phyloP scores from a whole-genome alignment of 345 rosid genomes.

The Brassica incana region DNA sequence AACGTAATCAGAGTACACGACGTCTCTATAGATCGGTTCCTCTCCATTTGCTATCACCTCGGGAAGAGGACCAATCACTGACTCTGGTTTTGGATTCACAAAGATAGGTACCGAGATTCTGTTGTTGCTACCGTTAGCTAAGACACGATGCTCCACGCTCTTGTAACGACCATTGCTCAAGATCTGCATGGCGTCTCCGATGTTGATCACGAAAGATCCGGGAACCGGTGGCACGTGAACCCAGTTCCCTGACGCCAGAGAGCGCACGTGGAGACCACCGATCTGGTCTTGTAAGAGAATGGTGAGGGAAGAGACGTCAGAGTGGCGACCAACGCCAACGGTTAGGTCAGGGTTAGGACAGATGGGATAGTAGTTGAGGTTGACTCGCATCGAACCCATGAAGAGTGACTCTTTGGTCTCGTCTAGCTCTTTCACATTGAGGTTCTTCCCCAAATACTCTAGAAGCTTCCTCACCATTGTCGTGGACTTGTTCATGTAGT shows the following conservation, averaged over 20 bases:
- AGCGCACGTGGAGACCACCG: conserved; percentile 50
- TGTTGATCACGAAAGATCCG: conserved; percentile 41
- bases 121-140: conserved; percentile 35
- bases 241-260: conserved; percentile 35
- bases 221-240: conserved; percentile 42
- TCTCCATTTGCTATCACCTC: conserved; percentile 36
- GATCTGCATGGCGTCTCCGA: conserved; percentile 46
- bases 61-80: conserved; percentile 39
- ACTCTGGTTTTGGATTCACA: conserved; percentile 36
- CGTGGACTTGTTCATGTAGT: conserved; percentile 45
- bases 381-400: conserved; percentile 42
- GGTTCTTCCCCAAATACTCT: conserved; percentile 41
- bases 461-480: conserved; percentile 41
- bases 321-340: conserved; percentile 46
- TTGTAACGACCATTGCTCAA: conserved; percentile 41
- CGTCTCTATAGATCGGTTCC: conserved; percentile 33
- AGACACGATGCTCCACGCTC: conserved; percentile 45
- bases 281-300: conserved; percentile 46
- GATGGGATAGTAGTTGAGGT: conserved; percentile 47
- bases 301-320: conserved; percentile 44
- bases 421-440: conserved; percentile 43
- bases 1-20: conserved; percentile 40
- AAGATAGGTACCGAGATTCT: conserved; percentile 45
- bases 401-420: conserved; percentile 39
- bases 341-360: conserved; percentile 51